Conservation (phyloP, 164 flowering plant species). For the Platanus orientalis region DNA sequence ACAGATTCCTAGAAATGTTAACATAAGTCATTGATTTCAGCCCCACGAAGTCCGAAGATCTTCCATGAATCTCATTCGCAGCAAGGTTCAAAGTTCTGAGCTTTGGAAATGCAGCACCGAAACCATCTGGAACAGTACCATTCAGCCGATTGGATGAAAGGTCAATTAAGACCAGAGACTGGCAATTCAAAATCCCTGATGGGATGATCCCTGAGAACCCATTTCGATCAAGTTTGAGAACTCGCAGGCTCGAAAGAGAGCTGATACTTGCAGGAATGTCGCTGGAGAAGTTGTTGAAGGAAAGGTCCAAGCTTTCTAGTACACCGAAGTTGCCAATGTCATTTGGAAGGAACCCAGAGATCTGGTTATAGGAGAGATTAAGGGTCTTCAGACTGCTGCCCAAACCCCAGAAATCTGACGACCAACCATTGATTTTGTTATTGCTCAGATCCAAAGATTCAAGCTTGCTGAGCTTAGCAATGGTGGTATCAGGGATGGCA, state of each 20-base stretch:
- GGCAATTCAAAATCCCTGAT: slow-evolving; percentile 23
- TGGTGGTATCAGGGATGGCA: slow-evolving; percentile 70
- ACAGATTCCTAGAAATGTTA: background rate
- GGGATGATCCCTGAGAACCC: slow-evolving; percentile 50
- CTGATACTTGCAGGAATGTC: slow-evolving; percentile 57
- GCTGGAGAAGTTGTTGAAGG: slow-evolving; percentile 61
- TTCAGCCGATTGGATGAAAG: background rate
- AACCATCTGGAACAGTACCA: background rate
- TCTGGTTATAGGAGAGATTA: slow-evolving; percentile 59
- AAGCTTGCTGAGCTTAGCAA: slow-evolving; percentile 73
- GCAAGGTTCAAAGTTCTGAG: background rate
- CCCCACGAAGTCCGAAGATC: background rate
- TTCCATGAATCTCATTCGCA: background rate
- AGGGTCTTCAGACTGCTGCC: slow-evolving; percentile 47
- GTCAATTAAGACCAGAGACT: background rate
- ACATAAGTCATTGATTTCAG: background rate
- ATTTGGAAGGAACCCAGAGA: slow-evolving; percentile 55
- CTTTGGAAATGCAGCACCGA: slow-evolving; percentile 1
- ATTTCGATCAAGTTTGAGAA: slow-evolving; percentile 52
- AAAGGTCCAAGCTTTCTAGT: slow-evolving; percentile 60
- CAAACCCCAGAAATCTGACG: slow-evolving; percentile 86
- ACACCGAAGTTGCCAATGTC: slow-evolving; percentile 72
- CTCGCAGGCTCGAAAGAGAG: slow-evolving; percentile 43
- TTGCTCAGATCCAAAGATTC: slow-evolving; percentile 72
- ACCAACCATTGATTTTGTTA: slow-evolving; percentile 61